Evolutionary conservation across 2,329 filamentous ascomycete genomes (phyloP), one percentile per base, ranked within the genome.

Genomic region (Raffaelea arxii): DNA sequence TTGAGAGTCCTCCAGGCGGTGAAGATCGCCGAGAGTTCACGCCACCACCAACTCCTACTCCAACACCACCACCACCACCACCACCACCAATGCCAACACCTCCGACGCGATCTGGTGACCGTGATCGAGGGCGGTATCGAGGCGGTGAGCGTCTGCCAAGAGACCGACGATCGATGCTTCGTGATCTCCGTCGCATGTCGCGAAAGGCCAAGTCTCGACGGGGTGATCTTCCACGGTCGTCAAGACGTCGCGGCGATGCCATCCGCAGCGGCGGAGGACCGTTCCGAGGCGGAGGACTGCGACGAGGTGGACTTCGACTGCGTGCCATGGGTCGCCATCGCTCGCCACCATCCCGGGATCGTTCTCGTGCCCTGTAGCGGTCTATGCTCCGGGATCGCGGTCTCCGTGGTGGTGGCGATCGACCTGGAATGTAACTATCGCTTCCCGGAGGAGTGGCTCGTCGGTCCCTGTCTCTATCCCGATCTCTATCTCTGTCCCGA

Each of bases 71-170:
- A n/a, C n/a, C n/a, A n/a, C n/a, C n/a, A n/a, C n/a, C n/a, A n/a
- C n/a, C n/a, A n/a, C n/a, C n/a, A n/a, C n/a, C n/a, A n/a, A 67
- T 59, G 14, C 50, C 51, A n/a, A n/a, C n/a, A 16, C 46, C 45
- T 18, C 45, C 42, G 10, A 22, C 12, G 25, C 43, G 37, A 30
- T 47, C 44, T 12, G 21, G 44, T 12, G 25, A 14, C 21, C 44
- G 68, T 37, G 75, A 77, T 27, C 74, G 70, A n/a, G 67, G 71
- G 46, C 75, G 67, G 53, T 74, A 79, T 65, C 10, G 64, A 53
- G 24, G 55, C 57, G 69, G 62, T 4, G 65, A 65, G 41, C 68
- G 62, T 47, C 68, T 40, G 22, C 40, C 40, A 2, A 42, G 59
- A 14, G 64, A 63, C n/a, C 65, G 56, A 27, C 66, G 68, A 49